phyloP scores from a whole-genome alignment of 2,329 filamentous ascomycete species.

The Blastomyces gilchristii region DNA sequence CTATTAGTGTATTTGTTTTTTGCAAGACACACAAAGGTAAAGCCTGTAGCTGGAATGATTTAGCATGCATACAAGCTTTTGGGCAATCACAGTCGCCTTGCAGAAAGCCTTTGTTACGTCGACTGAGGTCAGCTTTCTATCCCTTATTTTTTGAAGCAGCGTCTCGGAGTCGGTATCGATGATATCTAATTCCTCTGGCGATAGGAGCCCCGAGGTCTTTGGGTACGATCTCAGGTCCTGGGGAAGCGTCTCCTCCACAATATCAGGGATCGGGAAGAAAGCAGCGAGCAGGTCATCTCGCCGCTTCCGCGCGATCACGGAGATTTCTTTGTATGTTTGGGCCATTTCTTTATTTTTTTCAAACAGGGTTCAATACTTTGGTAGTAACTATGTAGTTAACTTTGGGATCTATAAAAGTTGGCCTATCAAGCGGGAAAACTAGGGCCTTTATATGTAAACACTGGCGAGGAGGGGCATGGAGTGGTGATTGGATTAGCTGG shows the following conservation, averaged over 20 bases:
- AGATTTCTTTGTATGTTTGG: conserved; percentile 30
- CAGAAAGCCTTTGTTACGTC: conserved; percentile 26
- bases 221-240: conserved; percentile 15
- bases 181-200: conserved; percentile 41
- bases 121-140: conserved; percentile 19
- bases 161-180: conserved; percentile 31
- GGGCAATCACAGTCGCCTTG: conserved; percentile 30
- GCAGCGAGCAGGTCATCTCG: conserved; percentile 24
- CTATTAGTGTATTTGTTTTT: neutral
- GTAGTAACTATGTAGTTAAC: neutral
- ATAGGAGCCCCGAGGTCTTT: conserved; percentile 49
- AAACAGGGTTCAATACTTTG: neutral
- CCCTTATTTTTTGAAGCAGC: conserved; percentile 28
- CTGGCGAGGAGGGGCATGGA: neutral
- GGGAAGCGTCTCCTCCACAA: conserved; percentile 14
- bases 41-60: neutral
- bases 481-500: neutral
- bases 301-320: conserved; percentile 28
- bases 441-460: neutral
- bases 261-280: conserved; percentile 14
- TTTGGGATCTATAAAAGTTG: neutral
- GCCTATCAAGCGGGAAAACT: neutral
- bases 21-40: neutral
- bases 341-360: conserved; percentile 14
- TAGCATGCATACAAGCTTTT: conserved; percentile 19